These are phyloP conservation scores for Moringa oleifera DNA, from an alignment of 345 rosid genomes.

Conservation along the genomic window DNA sequence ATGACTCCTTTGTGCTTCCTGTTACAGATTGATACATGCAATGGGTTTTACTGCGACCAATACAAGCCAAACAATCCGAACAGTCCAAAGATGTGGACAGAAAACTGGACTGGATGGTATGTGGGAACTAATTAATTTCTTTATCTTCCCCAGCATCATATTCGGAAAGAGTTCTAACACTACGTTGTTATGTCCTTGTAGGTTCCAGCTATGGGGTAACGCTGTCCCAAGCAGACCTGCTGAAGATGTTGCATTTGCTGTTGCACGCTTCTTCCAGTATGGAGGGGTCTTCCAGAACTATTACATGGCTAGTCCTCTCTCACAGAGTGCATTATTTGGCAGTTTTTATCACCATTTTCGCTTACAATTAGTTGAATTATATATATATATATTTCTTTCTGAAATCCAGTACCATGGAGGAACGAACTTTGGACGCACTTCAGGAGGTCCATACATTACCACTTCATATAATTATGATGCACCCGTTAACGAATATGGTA, in stretches of 20 bases:
- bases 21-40: slow-evolving; percentile 44
- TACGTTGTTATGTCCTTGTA: slow-evolving; percentile 6
- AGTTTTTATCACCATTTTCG: too few relatives aligned
- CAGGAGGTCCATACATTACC: slow-evolving; percentile 68
- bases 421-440: slow-evolving; percentile 51
- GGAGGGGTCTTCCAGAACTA: slow-evolving; percentile 58
- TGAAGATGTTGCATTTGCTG: slow-evolving; percentile 55
- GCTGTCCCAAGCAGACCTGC: slow-evolving; percentile 42
- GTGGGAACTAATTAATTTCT: not conserved
- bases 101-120: slow-evolving; percentile 69
- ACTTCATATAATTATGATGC: slow-evolving; percentile 61
- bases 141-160: too few relatives aligned
- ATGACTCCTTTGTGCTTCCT: too few relatives aligned
- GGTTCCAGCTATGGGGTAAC: slow-evolving; percentile 55
- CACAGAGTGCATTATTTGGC: not conserved
- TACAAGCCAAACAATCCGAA: slow-evolving; percentile 30
- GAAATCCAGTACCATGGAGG: slow-evolving; percentile 59
- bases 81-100: slow-evolving; percentile 63
- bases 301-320: slow-evolving; percentile 41
- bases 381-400: not conserved
- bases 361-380: not conserved
- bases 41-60: slow-evolving; percentile 48
- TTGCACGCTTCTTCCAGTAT: slow-evolving; percentile 46
- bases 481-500: slow-evolving; percentile 56
- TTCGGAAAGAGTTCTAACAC: too few relatives aligned